A percentile compares a stretch with the other conserved stretches of the same genome.
phyloP scores from a whole-genome alignment of 306 rosid genomes.

The Carpinus viminea region DNA sequence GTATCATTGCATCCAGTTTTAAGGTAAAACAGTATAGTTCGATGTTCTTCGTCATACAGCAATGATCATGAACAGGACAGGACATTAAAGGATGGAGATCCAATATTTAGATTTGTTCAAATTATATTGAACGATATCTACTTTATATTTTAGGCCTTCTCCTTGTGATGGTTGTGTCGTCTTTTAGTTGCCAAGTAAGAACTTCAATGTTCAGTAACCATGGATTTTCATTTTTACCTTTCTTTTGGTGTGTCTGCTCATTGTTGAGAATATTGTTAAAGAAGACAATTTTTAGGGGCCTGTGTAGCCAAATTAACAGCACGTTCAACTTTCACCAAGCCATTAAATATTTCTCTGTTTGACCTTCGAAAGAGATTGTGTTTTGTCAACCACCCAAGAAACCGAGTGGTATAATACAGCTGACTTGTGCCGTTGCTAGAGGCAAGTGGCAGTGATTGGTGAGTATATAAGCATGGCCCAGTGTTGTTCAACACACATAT shows the following conservation, averaged over 20 bases:
- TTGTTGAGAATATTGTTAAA: not conserved
- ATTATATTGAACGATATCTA: not conserved
- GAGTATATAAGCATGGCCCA: not conserved
- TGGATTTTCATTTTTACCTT: not conserved
- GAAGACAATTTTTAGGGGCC: not conserved
- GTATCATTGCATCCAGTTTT: not conserved
- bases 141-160: not conserved
- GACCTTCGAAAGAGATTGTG: not conserved
- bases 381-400: not conserved
- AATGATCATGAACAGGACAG: too few species aligned
- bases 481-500: not conserved
- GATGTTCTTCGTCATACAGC: not conserved
- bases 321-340: not conserved
- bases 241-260: not conserved
- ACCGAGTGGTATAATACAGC: not conserved
- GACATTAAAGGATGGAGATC: not conserved
- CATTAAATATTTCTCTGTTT: not conserved
- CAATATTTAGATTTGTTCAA: not conserved
- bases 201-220: not conserved
- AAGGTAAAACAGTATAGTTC: not conserved
- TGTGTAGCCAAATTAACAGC: not conserved
- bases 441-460: not conserved
- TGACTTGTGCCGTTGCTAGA: not conserved
- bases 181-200: not conserved
- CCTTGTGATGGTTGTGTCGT: too few species aligned